Evolutionary conservation across 2,329 filamentous ascomycete species (phyloP).

Genomic region (Didymella glomerata): DNA sequence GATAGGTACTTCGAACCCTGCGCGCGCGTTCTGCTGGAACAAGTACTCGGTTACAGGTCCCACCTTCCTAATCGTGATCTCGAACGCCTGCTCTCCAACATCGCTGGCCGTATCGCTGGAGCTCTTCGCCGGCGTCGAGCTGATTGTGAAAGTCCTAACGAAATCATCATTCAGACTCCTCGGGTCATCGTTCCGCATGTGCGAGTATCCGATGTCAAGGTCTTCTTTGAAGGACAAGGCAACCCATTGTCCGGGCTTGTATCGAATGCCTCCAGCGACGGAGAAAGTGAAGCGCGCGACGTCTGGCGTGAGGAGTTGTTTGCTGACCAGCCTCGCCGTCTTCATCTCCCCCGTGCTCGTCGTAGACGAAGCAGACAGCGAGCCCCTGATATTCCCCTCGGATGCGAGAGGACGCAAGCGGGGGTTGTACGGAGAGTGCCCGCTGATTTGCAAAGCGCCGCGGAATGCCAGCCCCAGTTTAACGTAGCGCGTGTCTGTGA

Average conservation of each 20-base stretch:
- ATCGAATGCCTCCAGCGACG: constrained; percentile 55
- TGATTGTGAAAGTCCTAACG: constrained; percentile 83
- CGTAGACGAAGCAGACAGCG: no score
- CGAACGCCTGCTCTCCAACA: constrained; percentile 60
- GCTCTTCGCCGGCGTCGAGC: constrained; percentile 55
- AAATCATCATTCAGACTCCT: constrained; percentile 84
- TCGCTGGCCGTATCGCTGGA: no score
- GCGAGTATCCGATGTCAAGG: constrained; percentile 76
- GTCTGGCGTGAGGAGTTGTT: constrained; percentile 69
- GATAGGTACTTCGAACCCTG: constrained; percentile 69
- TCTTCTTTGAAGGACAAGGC: constrained; percentile 76
- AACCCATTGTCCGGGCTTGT: constrained; percentile 78
- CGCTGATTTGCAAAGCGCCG: constrained; percentile 64
- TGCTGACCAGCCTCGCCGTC: constrained; percentile 68
- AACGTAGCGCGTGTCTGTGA: constrained; percentile 70
- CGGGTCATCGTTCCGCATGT: constrained; percentile 86
- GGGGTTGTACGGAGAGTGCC: constrained; percentile 81
- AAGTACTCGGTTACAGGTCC: constrained; percentile 74
- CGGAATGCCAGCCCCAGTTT: constrained; percentile 72
- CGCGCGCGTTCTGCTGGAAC: constrained; percentile 63
- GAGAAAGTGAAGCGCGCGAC: constrained; percentile 72
- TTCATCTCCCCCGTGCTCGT: no score
- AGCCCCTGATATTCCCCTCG: constrained; percentile 60
- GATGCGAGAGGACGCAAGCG: constrained; percentile 69
- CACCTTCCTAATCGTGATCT: constrained; percentile 75